Base-by-base conservation (phyloP, 2,329 filamentous ascomycete genomes). In the Paraconiothyrium brasiliense region DNA sequence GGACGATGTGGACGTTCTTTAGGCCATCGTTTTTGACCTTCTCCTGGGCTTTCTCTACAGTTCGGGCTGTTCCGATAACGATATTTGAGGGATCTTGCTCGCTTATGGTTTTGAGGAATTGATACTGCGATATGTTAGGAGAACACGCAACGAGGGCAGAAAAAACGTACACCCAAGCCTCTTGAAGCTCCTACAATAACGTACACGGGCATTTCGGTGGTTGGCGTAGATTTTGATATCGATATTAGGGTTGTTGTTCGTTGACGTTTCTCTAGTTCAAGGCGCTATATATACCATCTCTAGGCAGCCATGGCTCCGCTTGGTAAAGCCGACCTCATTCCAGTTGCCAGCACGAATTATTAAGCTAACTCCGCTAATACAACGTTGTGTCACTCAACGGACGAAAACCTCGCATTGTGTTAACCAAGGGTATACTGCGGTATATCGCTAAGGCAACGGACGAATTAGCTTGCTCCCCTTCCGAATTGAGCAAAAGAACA, bases 1-100 rank as follows among this genome's bases (percentile, higher is more conserved):
- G 65, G 59, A 83, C 56, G 55, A 82, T 59, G 64, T 80, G 78
- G 46, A 81, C 65, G 54, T 81, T 81, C 32, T 47, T 34, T 37
- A 37, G 44, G 32, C 24, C 30, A 37, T 60, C 52, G 16, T 34
- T 46, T 4, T 11, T 14, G 30, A 56, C 34, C 32, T 49, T 55
- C n/a, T 24, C 16, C 20, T 54, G 34, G 22, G 50, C 30, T 11
- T 46, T 35, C 1, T 35, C 44, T 3, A 43, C 39, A 65, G 73
- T 68, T 66, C 76, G 76, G 22, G 70, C 76, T 22, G 73, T 59
- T 20, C 66, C 76, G 57, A 79, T 68, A 56, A 78, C 68, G 3
- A 61, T 69, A 60, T 76, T 78, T 22, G 51, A 59, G 20, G 70
- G 61, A 30, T 71, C 58, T n/a, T 54, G 37, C 27, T 61, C 32